Percentiles rank a stretch among this genome's conserved stretches.
phyloP scores from a whole-genome alignment of 768 basidiomycete genomes.

The Suillus americanus region DNA sequence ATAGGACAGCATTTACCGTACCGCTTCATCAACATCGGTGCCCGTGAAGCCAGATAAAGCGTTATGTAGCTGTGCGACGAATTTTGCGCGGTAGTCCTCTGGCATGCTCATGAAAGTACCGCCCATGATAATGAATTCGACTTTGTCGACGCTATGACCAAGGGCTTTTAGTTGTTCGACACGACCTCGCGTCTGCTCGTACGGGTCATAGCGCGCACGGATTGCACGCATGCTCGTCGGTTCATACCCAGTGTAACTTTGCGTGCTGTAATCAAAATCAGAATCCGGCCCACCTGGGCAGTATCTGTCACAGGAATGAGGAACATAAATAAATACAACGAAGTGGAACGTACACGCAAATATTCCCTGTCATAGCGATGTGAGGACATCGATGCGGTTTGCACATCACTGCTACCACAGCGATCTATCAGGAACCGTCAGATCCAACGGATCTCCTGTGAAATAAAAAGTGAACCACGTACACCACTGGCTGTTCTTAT shows the following conservation, averaged over 20 bases:
- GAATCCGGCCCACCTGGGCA: slow-evolving; percentile 99
- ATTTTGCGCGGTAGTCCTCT: slow-evolving; percentile 90
- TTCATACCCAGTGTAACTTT: slow-evolving; percentile 93
- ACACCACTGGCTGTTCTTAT: slow-evolving; percentile 97
- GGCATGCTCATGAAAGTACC: slow-evolving; percentile 99
- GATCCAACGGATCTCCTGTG: not conserved
- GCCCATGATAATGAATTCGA: slow-evolving; percentile 95
- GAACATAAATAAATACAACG: not conserved
- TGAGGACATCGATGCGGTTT: slow-evolving; percentile 99
- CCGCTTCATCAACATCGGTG: slow-evolving; percentile 92
- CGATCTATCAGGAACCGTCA: slow-evolving; percentile 61
- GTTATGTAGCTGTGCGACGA: slow-evolving; percentile 95
- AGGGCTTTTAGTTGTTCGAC: slow-evolving; percentile 94
- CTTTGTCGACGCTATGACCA: slow-evolving; percentile 98
- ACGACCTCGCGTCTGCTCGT: slow-evolving; percentile 93
- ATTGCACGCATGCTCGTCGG: slow-evolving; percentile 99
- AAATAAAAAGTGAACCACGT: slow-evolving; percentile 28
- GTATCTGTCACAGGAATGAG: slow-evolving; percentile 52
- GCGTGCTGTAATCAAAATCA: slow-evolving; percentile 99
- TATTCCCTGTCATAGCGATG: slow-evolving; percentile 99
- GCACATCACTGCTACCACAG: slow-evolving; percentile 99
- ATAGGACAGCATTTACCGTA: slow-evolving; percentile 48
- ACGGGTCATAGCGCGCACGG: slow-evolving; percentile 93
- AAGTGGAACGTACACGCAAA: slow-evolving; percentile 77
- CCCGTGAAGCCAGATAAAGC: slow-evolving; percentile 95